Base-by-base conservation (phyloP, 2,329 filamentous ascomycete genomes). In the Leptoxyphium fumago region DNA sequence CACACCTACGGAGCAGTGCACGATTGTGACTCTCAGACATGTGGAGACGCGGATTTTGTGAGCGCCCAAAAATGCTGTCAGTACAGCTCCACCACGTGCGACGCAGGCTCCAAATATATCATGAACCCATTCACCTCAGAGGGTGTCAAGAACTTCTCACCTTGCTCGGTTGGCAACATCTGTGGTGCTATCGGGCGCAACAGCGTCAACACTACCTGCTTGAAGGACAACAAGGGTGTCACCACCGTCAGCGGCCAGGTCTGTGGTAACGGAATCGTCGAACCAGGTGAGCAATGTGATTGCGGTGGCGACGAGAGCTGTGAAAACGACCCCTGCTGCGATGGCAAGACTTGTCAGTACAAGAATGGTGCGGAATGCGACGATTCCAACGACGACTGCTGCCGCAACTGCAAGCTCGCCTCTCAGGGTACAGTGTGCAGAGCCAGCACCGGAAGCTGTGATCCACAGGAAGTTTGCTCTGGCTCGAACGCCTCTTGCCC, bases 211-310 rank as follows among this genome's bases (percentile, higher is more conserved):
- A 78, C 78, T 0, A 65, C 59, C 21, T 98, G 91, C 61, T 69
- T 98, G 38, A 80, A 78, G n/a, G 80, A 84, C 61, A 98, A 98
- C 69, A 78, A 76, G 53, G 80, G 84, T 50, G 78, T 98, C 40
- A 74, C 76, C 29, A 91, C 83, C 26, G 84, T 94, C 53, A 82
- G 79, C 0, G 84, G 82, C 44, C 82, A 81, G 53, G 80, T 88
- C 59, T 98, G 91, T 63, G 91, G 91, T 46, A 98, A 98, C 63
- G 91, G 91, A 43, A 96, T 98, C 51, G 91, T 98, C 42, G 91
- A 96, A 65, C 70, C 75, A 14, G 91, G 86, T 50, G 91, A 98
- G 64, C 83, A 98, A 43, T 98, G 91, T 64, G 91, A 98, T 64
- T 98, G 91, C 57, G 91, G 91, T 49, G 89, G 89, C 44, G 66